Conservation (phyloP, 2,329 filamentous ascomycete genomes). For the Apiospora pterosperma region DNA sequence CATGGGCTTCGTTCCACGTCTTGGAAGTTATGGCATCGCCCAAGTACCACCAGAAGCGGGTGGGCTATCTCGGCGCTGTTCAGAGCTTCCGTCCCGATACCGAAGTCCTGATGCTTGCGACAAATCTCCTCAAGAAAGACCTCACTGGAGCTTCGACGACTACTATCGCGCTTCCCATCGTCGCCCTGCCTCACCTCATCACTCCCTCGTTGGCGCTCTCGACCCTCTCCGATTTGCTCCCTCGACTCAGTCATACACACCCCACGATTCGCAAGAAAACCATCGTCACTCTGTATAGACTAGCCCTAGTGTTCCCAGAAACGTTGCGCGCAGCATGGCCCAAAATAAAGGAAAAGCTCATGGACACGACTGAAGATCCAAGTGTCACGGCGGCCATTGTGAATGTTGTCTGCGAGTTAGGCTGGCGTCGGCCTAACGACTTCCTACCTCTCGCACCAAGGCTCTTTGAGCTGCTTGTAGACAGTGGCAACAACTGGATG, state of each 20-base stretch:
- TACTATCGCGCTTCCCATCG: slow-evolving; percentile 80
- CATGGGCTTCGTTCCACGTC: slow-evolving; percentile 97
- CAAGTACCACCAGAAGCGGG: slow-evolving; percentile 92
- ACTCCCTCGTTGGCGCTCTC: slow-evolving; percentile 90
- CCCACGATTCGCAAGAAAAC: slow-evolving; percentile 91
- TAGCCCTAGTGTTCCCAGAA: slow-evolving; percentile 95
- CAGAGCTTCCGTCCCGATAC: slow-evolving; percentile 96
- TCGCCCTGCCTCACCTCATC: slow-evolving; percentile 90
- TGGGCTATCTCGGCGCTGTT: slow-evolving; percentile 90
- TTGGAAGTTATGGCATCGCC: slow-evolving; percentile 97
- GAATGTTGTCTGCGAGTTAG: slow-evolving; percentile 94
- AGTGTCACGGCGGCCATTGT: slow-evolving; percentile 95
- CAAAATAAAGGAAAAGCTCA: slow-evolving; percentile 90
- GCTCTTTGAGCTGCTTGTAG: slow-evolving; percentile 87
- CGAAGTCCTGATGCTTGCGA: slow-evolving; percentile 95
- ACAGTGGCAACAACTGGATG: slow-evolving; percentile 98
- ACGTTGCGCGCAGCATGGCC: slow-evolving; percentile 91
- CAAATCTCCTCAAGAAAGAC: slow-evolving; percentile 96
- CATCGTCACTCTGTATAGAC: slow-evolving; percentile 86
- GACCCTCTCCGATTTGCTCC: slow-evolving; percentile 79
- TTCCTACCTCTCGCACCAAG: slow-evolving; percentile 89
- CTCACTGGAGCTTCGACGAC: slow-evolving; percentile 68
- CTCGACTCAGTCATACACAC: slow-evolving; percentile 81
- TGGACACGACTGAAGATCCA: slow-evolving; percentile 85
- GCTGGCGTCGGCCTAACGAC: slow-evolving; percentile 89